Evolutionary conservation across 371 early-diverging fungal genomes (phyloP), one percentile per base, ranked within the genome.

Genomic region (Saksenaea oblongispora): DNA sequence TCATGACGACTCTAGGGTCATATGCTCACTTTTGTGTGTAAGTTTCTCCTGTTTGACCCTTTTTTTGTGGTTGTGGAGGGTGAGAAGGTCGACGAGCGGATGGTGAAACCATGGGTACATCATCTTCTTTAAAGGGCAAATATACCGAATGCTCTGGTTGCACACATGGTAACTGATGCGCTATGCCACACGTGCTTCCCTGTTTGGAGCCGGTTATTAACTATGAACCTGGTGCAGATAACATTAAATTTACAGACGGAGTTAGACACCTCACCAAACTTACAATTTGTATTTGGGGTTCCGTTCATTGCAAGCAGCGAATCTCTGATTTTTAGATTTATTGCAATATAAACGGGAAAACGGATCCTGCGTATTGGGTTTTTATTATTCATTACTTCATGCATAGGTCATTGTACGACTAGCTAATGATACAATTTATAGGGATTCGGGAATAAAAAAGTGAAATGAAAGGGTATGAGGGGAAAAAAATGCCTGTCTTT

Each of bases 111-210:
- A 15, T 36, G 18, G 37, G 10, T 41, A 42, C 58, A 36, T 41
- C 28, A 0, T 41, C 41, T 58, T 36, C 41, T 58, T 36, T 58
- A 58, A 58, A 58, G 41, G 42, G 58, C 42, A 58, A 58, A 58
- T 58, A 22, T 24, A 58, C 58, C 42, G 26, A 39, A 41, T 15
- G 58, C 14, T 44, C 22, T 35, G 17, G 58, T 58, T 42, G 42
- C 37, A 58, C 58, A 27, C 58, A 58, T 41, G 37, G 58, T 58
- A 39, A 58, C 58, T 47, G 51, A 58, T 18, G n/a, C 41, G 42
- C 37, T 58, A 37, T 42, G 39, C 57, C 42, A 28, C 58, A 58
- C 58, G 58, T 58, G 58, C 42, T 57, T 41, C 58, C 42, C 36
- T 35, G 28, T 24, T 42, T 58, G 24, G 39, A 27, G 27, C 24